Evolutionary conservation across 768 basidiomycete genomes (phyloP).

Genomic region (Sarcodon sp.): DNA sequence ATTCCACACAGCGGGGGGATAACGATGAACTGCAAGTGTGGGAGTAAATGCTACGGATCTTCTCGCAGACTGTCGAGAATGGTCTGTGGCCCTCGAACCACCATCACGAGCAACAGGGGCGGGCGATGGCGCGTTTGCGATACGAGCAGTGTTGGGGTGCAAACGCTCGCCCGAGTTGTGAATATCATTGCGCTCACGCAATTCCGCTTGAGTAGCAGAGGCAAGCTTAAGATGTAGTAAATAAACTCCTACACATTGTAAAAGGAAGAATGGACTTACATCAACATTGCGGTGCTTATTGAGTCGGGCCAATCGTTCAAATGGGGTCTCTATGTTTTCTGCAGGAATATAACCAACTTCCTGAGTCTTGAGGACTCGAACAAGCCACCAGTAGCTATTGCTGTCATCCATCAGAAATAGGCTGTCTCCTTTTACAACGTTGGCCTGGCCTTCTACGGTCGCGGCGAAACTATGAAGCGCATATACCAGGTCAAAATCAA

Average conservation of each 20-base stretch:
- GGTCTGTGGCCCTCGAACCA: conserved; percentile 19
- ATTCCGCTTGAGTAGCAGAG: conserved; percentile 59
- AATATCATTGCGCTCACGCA: conserved; percentile 36
- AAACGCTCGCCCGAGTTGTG: conserved; percentile 31
- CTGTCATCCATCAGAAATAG: conserved; percentile 95
- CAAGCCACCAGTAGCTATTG: conserved; percentile 99
- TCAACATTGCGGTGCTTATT: conserved; percentile 98
- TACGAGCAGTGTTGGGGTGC: conserved; percentile 19
- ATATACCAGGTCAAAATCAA: conserved; percentile 89
- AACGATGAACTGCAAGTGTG: conserved; percentile 54
- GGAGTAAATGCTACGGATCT: conserved; percentile 58
- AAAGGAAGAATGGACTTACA: conserved; percentile 24
- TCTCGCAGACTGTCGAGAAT: conserved; percentile 14
- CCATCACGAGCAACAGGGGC: conserved; percentile 20
- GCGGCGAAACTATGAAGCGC: conserved; percentile 95
- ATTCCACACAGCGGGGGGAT: conserved; percentile 74
- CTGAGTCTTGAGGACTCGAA: conserved; percentile 95
- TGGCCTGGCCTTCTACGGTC: conserved; percentile 97
- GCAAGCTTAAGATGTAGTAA: conserved; percentile 38
- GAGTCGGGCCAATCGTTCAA: conserved; percentile 85
- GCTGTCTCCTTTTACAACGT: conserved; percentile 96
- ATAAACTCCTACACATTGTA: conserved; percentile 1
- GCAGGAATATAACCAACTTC: conserved; percentile 99
- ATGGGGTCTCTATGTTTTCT: conserved; percentile 98
- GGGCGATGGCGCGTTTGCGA: conserved; percentile 31